Conservation (phyloP, 2,329 filamentous ascomycete species). For the Tolypocladium ophioglossoides region DNA sequence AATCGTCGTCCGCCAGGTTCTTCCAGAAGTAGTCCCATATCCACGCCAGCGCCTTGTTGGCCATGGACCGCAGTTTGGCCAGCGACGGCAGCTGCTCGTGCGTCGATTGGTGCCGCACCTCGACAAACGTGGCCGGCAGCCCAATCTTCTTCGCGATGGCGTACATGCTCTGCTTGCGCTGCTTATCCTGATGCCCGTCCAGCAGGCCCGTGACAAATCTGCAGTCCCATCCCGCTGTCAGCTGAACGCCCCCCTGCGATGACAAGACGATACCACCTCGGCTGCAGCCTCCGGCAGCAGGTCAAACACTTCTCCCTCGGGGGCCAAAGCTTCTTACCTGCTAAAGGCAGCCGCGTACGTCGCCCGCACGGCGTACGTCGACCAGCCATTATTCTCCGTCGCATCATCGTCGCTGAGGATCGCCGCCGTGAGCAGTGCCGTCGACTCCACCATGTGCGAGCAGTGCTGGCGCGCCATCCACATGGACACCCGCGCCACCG, state of each 20-base stretch:
- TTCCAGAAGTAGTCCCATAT: slow-evolving; percentile 86
- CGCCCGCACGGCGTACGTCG: slow-evolving; percentile 51
- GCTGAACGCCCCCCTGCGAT: background rate
- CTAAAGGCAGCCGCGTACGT: slow-evolving; percentile 67
- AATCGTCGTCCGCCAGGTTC: slow-evolving; percentile 25
- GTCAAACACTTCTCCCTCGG: too few species aligned
- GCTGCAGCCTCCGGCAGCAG: too few species aligned
- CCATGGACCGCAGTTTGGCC: slow-evolving; percentile 58
- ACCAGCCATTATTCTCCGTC: slow-evolving; percentile 24
- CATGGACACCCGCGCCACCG: slow-evolving; percentile 49
- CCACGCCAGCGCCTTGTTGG: slow-evolving; percentile 65
- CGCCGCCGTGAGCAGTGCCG: slow-evolving; percentile 61
- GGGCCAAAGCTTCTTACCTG: slow-evolving; percentile 38
- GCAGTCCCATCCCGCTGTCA: background rate
- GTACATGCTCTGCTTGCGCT: slow-evolving; percentile 63
- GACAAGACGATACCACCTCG: background rate
- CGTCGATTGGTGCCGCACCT: slow-evolving; percentile 80
- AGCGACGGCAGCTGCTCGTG: slow-evolving; percentile 79
- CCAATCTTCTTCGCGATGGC: slow-evolving; percentile 57
- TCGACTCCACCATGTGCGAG: slow-evolving; percentile 71
- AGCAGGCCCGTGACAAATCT: slow-evolving; percentile 75
- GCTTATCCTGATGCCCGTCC: slow-evolving; percentile 60
- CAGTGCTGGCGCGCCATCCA: slow-evolving; percentile 67
- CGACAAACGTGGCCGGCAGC: slow-evolving; percentile 71
- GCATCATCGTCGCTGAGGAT: slow-evolving; percentile 49